phyloP scores from a whole-genome alignment of 768 basidiomycete genomes.

The Leucocoprinus sp. region DNA sequence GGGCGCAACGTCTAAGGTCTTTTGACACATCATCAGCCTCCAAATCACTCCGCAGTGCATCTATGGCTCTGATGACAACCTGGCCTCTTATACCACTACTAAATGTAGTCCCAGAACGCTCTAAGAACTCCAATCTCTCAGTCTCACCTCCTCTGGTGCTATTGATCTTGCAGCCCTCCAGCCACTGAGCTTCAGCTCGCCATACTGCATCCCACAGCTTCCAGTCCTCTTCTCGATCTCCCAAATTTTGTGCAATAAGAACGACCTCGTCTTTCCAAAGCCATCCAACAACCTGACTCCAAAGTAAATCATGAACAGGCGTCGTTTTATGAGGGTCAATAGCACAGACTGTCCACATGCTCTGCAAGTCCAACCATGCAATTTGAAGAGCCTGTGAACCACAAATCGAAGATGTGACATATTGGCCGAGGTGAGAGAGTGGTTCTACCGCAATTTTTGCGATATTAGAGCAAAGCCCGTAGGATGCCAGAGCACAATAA shows the following conservation, averaged over 20 bases:
- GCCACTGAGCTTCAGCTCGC: constrained; percentile 54
- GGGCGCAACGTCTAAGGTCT: constrained; percentile 24
- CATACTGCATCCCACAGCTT: constrained; percentile 42
- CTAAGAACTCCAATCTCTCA: constrained; percentile 42
- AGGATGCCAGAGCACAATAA: constrained; percentile 60
- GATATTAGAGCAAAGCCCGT: constrained; percentile 69
- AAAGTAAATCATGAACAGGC: constrained; percentile 79
- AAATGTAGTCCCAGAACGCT: constrained; percentile 32
- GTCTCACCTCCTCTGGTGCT: constrained; percentile 53
- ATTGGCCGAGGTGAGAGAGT: constrained; percentile 43
- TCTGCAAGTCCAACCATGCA: constrained; percentile 54
- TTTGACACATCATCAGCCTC: constrained; percentile 11
- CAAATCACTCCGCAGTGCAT: constrained; percentile 25
- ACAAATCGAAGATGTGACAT: constrained; percentile 32
- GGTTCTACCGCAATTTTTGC: constrained; percentile 55
- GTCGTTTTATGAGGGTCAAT: constrained; percentile 87
- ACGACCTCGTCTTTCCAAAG: constrained; percentile 59
- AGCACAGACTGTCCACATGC: constrained; percentile 74
- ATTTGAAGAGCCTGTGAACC: constrained; percentile 27
- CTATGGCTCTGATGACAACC: constrained; percentile 29
- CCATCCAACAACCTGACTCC: constrained; percentile 82
- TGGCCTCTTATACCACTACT: constrained; percentile 25
- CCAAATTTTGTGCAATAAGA: constrained; percentile 28
- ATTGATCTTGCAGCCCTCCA: constrained; percentile 74
- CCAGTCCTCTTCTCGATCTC: constrained; percentile 24